Conservation (phyloP, 805 yeast species). For the Komagataella ulmi region DNA sequence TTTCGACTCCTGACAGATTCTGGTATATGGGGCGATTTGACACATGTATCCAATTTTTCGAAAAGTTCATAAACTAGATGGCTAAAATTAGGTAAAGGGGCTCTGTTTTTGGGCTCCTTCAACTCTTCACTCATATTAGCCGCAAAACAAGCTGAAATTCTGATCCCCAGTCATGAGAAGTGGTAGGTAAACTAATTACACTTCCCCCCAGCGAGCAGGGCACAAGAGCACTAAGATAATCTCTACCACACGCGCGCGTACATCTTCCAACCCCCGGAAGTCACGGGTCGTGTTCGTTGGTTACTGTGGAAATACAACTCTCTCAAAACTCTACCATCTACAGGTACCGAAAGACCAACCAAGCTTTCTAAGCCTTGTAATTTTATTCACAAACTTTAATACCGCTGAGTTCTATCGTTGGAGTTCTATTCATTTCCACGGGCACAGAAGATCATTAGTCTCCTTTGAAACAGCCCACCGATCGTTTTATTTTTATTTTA, state of each 20-base stretch:
- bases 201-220: too few species aligned
- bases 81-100: constrained; percentile 25
- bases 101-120: constrained; percentile 21
- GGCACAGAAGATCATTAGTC: not conserved
- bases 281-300: not conserved
- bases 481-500: not conserved
- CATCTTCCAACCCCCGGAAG: not conserved
- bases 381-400: not conserved
- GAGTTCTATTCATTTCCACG: not conserved
- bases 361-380: not conserved
- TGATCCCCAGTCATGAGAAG: not conserved
- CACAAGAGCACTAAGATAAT: not conserved
- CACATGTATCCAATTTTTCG: constrained; percentile 22
- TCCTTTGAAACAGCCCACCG: not conserved
- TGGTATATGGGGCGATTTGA: constrained; percentile 9
- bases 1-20: constrained; percentile 5
- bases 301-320: not conserved
- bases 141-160: not conserved
- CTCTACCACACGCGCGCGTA: not conserved
- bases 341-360: not conserved
- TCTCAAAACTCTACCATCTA: not conserved
- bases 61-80: constrained; percentile 28
- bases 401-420: not conserved
- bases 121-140: not conserved
- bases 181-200: not conserved